Percentiles rank a stretch among this genome's conserved stretches.
Evolutionary conservation across 345 rosid genomes (phyloP).

Genomic region (Atalantia buxifolia): DNA sequence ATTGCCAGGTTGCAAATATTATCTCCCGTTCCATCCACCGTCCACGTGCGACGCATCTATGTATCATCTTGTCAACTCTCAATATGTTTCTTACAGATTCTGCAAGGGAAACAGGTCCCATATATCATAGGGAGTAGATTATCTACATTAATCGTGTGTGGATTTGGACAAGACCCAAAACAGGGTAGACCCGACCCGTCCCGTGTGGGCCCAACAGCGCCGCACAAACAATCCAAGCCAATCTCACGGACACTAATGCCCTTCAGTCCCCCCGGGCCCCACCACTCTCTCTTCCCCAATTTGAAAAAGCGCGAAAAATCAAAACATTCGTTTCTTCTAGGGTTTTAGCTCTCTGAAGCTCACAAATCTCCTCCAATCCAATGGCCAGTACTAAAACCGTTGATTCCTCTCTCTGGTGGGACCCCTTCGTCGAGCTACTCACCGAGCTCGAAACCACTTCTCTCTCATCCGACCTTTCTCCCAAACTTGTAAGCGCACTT

Average conservation of each 20-base stretch:
- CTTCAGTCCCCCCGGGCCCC: background rate
- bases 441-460: slow-evolving; percentile 60
- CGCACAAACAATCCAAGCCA: background rate
- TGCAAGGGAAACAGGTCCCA: too few relatives aligned
- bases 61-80: too few relatives aligned
- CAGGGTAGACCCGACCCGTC: background rate
- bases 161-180: too few relatives aligned
- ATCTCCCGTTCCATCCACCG: too few relatives aligned
- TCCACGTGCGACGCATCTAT: too few relatives aligned
- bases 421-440: slow-evolving; percentile 64
- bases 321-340: slow-evolving; percentile 22
- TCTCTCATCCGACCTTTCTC: slow-evolving; percentile 54
- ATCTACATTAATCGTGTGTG: too few relatives aligned
- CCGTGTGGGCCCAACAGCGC: too few relatives aligned
- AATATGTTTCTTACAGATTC: too few relatives aligned
- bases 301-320: slow-evolving; percentile 16
- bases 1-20: too few relatives aligned
- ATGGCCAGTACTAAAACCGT: slow-evolving; percentile 58
- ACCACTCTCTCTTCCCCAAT: background rate
- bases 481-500: slow-evolving; percentile 37
- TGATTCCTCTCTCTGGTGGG: slow-evolving; percentile 81
- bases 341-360: slow-evolving; percentile 32
- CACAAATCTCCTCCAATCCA: slow-evolving; percentile 21
- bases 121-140: too few relatives aligned
- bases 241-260: background rate